phyloP scores from a whole-genome alignment of 192 early-diverging fungal genomes.

The Backusella sp. region DNA sequence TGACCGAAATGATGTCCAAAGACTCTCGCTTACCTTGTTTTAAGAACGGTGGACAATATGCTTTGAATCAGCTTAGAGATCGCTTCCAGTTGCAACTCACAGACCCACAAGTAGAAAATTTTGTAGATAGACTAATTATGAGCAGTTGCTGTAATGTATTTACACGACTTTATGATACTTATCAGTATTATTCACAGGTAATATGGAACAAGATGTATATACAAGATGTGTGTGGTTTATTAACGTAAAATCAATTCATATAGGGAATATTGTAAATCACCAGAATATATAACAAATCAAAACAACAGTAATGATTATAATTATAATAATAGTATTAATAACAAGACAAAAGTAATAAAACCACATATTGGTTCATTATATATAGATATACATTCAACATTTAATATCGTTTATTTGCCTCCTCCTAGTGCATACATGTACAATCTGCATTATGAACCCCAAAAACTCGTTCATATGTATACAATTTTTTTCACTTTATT shows the following conservation, averaged over 20 bases:
- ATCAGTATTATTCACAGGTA: constrained; percentile 93
- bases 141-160: constrained; percentile 88
- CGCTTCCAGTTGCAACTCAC: constrained; percentile 84
- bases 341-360: not conserved
- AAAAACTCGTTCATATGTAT: no score
- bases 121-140: constrained; percentile 85
- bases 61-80: constrained; percentile 74
- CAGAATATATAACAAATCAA: not conserved
- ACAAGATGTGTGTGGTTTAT: no score
- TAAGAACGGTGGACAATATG: constrained; percentile 55
- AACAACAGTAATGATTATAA: not conserved
- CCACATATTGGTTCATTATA: not conserved
- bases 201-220: not conserved
- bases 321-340: not conserved
- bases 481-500: not conserved
- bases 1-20: constrained; percentile 96
- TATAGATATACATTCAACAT: not conserved
- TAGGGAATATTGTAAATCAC: not conserved
- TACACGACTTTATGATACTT: constrained; percentile 94
- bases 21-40: constrained; percentile 69
- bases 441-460: no score
- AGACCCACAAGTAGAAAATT: constrained; percentile 81
- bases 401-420: not conserved
- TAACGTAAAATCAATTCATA: not conserved
- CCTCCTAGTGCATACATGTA: not conserved